Base-by-base conservation (phyloP, 805 yeast genomes). In the Kurtzmaniella fragi region DNA sequence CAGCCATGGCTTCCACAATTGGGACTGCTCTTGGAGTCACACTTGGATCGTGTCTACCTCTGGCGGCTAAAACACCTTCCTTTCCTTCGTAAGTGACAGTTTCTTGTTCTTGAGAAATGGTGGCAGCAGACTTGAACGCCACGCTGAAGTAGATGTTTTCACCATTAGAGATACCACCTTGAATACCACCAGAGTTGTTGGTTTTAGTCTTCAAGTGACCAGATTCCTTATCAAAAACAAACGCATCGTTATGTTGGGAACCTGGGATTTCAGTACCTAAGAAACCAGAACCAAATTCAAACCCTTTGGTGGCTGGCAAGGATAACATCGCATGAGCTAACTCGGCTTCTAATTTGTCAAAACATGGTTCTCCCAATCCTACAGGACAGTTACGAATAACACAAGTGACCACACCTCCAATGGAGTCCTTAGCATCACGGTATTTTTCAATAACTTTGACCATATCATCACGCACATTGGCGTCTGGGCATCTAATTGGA, bases 11-110 rank as follows among this genome's bases (percentile, higher is more conserved):
- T 70, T 93, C 99, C 25, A 93, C 98, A 55, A 93, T 93, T 38
- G 99, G 98, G 44, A 93, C 88, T 30, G 99, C 99, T 63, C 99
- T 81, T 49, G 99, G 99, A 15, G 95, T 95, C 40, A 93, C 99
- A 55, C 90, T 87, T 27, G 99, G 99, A 61, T 93, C 99, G 57
- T 93, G 99, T 75, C 99, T 85, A 41, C 99, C 99, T 61, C 91
- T 82, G 28, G 99, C 96, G 38, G 93, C 95, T 43, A 93, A 73
- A 8, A 82, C 78, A 57, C 99, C 99, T 37, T 69, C 79, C 49
- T 76, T 74, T 53, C 99, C 99, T 17, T 85, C 90, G 67, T 90
- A 93, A 35, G 93, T 77, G 20, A 88, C 78, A 13, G 99, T 93
- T 31, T 72, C 65, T 71, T 93, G 99, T 54, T 84, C 93, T 71